phyloP scores from a whole-genome alignment of 1,284 basidiomycete species.

The Pyrrhoderma noxium region DNA sequence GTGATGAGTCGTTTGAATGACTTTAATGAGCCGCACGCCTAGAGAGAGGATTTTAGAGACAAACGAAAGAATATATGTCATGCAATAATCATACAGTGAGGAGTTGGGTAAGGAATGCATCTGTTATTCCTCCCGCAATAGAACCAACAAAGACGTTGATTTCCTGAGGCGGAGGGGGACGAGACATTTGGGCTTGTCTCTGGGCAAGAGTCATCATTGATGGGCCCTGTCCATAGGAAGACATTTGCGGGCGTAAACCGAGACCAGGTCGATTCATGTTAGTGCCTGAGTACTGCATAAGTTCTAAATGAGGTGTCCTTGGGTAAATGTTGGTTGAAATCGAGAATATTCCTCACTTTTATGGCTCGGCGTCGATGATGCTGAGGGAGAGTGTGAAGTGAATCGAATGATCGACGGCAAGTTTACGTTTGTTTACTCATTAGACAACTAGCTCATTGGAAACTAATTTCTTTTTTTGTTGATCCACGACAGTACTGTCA shows the following conservation, averaged over 20 bases:
- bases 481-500: no score
- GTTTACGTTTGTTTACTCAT: no score
- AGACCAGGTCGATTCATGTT: constrained; percentile 64
- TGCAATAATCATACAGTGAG: constrained; percentile 54
- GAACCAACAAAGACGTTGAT: constrained; percentile 86
- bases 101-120: constrained; percentile 70
- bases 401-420: no score
- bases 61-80: neutral
- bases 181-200: constrained; percentile 46
- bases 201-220: constrained; percentile 76
- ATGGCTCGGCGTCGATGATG: no score
- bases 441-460: no score
- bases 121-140: constrained; percentile 88
- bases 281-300: neutral
- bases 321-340: no score
- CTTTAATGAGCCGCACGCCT: constrained; percentile 84
- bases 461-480: no score
- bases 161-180: constrained; percentile 50
- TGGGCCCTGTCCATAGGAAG: constrained; percentile 79
- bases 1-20: constrained; percentile 88
- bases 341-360: no score
- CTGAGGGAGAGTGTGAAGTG: no score
- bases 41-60: constrained; percentile 6
- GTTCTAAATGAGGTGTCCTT: no score
- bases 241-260: constrained; percentile 76